A percentile compares a stretch with the other conserved stretches of the same genome.
phyloP scores from a whole-genome alignment of 83 land plant genomes.

The Picea engelmannii region DNA sequence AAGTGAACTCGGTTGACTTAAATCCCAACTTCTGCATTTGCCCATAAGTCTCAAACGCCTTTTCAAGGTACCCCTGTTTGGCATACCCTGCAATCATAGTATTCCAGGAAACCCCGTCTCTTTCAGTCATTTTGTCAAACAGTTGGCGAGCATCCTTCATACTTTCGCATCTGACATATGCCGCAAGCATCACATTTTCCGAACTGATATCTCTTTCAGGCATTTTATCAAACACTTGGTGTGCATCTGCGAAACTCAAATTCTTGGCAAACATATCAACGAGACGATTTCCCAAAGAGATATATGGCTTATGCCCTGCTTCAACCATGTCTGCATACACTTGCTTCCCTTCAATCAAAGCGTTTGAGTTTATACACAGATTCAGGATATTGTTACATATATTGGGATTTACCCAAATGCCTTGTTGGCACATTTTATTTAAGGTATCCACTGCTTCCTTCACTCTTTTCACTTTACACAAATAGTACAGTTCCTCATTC shows the following conservation, averaged over 20 bases:
- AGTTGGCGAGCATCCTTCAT: conserved; percentile 27
- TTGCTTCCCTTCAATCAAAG: background rate
- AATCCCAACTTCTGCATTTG: conserved; percentile 27
- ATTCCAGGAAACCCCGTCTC: conserved; percentile 61
- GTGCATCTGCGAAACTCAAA: no score
- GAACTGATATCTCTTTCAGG: conserved; percentile 31
- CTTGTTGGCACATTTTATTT: no score
- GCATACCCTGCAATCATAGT: conserved; percentile 43
- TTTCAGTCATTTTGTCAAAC: conserved; percentile 46
- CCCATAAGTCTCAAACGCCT: conserved; percentile 28
- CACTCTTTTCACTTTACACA: no score
- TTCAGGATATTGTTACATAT: background rate
- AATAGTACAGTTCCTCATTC: no score
- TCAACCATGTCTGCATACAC: background rate
- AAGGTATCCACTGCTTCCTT: no score
- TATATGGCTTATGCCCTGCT: background rate
- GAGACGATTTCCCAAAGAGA: no score
- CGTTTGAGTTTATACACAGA: background rate
- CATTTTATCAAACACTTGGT: no score
- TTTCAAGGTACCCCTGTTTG: conserved; percentile 27
- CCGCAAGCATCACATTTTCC: conserved; percentile 55
- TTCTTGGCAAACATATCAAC: no score
- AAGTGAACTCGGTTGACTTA: conserved; percentile 38
- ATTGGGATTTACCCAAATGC: no score
- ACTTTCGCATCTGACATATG: conserved; percentile 42